phyloP scores from a whole-genome alignment of 192 early-diverging fungal genomes.

The Spizellomyces sp. region DNA sequence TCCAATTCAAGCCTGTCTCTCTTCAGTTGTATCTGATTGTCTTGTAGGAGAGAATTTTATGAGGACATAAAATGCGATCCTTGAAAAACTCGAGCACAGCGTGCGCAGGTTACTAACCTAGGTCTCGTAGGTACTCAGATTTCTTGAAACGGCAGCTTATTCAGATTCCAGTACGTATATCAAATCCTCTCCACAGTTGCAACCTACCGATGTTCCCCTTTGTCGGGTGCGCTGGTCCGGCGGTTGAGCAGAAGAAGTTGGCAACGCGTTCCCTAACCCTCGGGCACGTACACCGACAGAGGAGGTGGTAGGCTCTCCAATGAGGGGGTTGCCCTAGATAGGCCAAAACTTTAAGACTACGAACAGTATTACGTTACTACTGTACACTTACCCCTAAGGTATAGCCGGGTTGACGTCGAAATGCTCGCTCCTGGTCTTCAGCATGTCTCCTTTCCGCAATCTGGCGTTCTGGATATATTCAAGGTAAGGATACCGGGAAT shows the following conservation, averaged over 20 bases:
- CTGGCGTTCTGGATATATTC: conserved; percentile 18
- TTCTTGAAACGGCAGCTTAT: too few relatives aligned
- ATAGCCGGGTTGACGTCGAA: conserved; percentile 9
- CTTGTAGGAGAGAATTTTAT: neutral
- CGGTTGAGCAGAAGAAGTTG: too few relatives aligned
- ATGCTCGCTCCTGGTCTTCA: conserved; percentile 28
- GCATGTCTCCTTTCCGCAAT: conserved; percentile 26
- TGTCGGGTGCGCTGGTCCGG: neutral
- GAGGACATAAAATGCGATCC: too few relatives aligned
- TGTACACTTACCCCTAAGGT: neutral
- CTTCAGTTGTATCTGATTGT: conserved; percentile 34
- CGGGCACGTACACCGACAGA: neutral
- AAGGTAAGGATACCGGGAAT: too few relatives aligned
- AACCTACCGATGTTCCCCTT: neutral
- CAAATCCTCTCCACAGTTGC: neutral
- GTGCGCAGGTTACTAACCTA: too few relatives aligned
- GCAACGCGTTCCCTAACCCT: too few relatives aligned
- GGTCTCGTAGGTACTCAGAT: too few relatives aligned
- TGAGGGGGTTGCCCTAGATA: neutral
- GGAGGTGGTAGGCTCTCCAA: neutral
- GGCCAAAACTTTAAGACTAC: neutral
- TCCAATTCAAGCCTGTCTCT: conserved; percentile 27
- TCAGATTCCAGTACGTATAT: too few relatives aligned
- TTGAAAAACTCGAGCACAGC: too few relatives aligned
- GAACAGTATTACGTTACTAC: neutral